phyloP scores from a whole-genome alignment of 2,329 filamentous ascomycete species.

The Xylaria sp. region DNA sequence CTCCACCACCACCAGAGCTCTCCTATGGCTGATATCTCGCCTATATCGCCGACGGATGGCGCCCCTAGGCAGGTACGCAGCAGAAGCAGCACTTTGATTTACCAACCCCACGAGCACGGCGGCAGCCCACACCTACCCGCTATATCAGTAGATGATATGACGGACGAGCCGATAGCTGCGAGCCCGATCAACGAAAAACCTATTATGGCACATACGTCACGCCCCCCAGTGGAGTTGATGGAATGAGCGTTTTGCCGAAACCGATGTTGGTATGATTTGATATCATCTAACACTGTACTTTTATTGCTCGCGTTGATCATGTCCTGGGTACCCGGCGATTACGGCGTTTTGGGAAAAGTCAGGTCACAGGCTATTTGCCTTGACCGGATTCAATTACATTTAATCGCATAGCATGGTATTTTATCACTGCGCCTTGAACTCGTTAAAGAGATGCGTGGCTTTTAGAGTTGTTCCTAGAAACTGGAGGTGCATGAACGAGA shows the following conservation, averaged over 20 bases:
- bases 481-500: neutral
- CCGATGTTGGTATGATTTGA: neutral
- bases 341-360: constrained; percentile 28
- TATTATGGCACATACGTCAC: constrained; percentile 68
- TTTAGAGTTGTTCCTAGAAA: neutral
- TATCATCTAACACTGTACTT: constrained; percentile 29
- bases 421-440: constrained; percentile 21
- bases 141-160: constrained; percentile 75
- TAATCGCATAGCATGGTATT: constrained; percentile 18
- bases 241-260: constrained; percentile 42
- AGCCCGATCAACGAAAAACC: constrained; percentile 54
- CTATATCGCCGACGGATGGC: constrained; percentile 55
- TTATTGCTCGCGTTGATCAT: constrained; percentile 22
- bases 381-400: constrained; percentile 5
- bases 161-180: constrained; percentile 62
- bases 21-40: constrained; percentile 45
- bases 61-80: constrained; percentile 58
- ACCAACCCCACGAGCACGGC: constrained; percentile 68
- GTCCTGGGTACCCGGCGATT: constrained; percentile 14
- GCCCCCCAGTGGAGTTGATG: constrained; percentile 75
- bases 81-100: constrained; percentile 73
- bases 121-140: constrained; percentile 68
- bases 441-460: neutral
- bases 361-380: constrained; percentile 4
- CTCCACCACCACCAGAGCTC: constrained; percentile 60